A percentile compares a stretch with the other conserved stretches of the same genome.
These are phyloP conservation scores for Pyrus bretschneideri DNA, from an alignment of 306 rosid genomes.

Conservation along the genomic window DNA sequence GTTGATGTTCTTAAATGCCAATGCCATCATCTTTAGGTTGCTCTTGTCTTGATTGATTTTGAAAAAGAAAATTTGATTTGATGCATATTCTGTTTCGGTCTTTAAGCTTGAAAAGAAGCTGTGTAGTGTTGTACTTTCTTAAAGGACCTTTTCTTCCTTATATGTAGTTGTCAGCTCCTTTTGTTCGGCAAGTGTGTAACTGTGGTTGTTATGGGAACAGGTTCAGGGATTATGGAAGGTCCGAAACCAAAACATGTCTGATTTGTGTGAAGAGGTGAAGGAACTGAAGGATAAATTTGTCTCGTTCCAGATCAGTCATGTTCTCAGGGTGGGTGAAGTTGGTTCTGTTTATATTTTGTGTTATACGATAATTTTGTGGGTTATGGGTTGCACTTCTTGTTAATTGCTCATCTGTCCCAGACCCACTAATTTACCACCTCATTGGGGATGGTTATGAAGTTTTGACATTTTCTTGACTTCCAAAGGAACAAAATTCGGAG, in stretches of 20 bases:
- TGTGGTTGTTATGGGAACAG: constrained; percentile 42
- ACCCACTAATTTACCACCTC: not conserved
- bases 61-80: not conserved
- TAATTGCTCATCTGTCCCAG: not conserved
- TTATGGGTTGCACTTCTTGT: not conserved
- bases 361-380: not conserved
- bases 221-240: constrained; percentile 82
- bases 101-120: not conserved
- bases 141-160: not conserved
- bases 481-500: constrained; percentile 62
- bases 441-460: constrained; percentile 7
- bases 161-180: not conserved
- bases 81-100: not conserved
- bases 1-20: not conserved
- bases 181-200: constrained; percentile 9
- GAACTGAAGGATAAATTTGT: constrained; percentile 60
- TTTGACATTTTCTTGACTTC: constrained; percentile 22
- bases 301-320: constrained; percentile 73
- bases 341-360: not conserved
- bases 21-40: not conserved
- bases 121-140: not conserved
- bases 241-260: constrained; percentile 52
- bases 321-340: constrained; percentile 70
- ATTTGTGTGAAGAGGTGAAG: constrained; percentile 55
- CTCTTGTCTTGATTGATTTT: not conserved